phyloP scores from a whole-genome alignment of 1,139 yeast genomes.

The Hansenula anomala region DNA sequence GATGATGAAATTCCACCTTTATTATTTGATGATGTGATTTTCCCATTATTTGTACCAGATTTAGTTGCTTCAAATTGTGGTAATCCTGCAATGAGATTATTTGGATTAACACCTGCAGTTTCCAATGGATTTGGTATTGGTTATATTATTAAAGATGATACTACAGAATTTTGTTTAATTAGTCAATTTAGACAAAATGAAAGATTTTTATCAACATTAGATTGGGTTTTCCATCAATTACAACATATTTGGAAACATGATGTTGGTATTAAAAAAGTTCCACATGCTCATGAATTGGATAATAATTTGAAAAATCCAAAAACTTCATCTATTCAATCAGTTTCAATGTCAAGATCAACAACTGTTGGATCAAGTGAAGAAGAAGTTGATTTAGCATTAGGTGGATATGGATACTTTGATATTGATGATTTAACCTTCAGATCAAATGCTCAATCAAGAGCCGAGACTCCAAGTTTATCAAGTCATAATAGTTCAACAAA shows the following conservation, averaged over 20 bases:
- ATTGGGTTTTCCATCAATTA: conserved; percentile 54
- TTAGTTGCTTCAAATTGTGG: conserved; percentile 63
- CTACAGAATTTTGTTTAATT: conserved; percentile 56
- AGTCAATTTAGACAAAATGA: conserved; percentile 74
- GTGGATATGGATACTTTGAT: conserved; percentile 76
- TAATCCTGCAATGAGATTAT: conserved; percentile 65
- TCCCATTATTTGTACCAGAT: conserved; percentile 43
- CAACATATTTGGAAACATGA: conserved; percentile 38
- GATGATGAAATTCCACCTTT: conserved; percentile 21
- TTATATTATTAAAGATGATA: conserved; percentile 64
- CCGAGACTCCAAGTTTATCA: conserved; percentile 16
- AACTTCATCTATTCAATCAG: conserved; percentile 11
- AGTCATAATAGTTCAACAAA: conserved; percentile 13
- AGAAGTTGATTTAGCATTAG: conserved; percentile 33
- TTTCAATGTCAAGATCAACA: conserved; percentile 18
- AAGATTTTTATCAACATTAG: conserved; percentile 58
- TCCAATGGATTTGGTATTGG: conserved; percentile 78
- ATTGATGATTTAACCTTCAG: conserved; percentile 47
- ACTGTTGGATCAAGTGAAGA: conserved; percentile 17
- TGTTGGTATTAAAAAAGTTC: conserved; percentile 28
- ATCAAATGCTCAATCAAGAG: conserved; percentile 27
- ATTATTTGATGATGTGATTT: conserved; percentile 25
- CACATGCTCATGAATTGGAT: conserved; percentile 27
- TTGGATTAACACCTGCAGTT: conserved; percentile 74
- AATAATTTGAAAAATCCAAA: conserved; percentile 16